Base-by-base conservation (phyloP, 2,329 filamentous ascomycete genomes). In the Myriosclerotinia curreyana region DNA sequence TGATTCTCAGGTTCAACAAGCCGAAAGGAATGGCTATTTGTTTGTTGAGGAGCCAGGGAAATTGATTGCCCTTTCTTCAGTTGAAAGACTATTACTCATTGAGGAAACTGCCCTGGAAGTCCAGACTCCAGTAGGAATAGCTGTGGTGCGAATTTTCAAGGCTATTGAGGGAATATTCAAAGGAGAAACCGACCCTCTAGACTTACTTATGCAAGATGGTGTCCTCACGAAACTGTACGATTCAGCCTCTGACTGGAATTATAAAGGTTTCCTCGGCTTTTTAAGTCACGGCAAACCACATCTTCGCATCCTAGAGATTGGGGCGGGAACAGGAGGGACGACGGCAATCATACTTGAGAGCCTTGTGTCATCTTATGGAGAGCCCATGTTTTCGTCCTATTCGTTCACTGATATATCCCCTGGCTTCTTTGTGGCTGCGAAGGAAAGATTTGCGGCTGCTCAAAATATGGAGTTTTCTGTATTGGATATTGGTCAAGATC, bases 401-500 rank as follows among this genome's bases (percentile, higher is more conserved):
- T 59, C 49, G 17, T 72, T 66, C 54, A 72, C 71, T 7, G 71
- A 73, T 63, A 67, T 71, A 28, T 71, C 70, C 3, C 53, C 67
- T 2, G 67, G 67, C 6, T 73, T 77, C 65, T 78, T 79, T 58
- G 22, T 58, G 14, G 5, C n/a, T 14, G 53, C 36, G 17, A 44
- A 58, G 54, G 38, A 58, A 17, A 28, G n/a, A 17, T 28, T 44
- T 11, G 17, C 11, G 12, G 5, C 5, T 15, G 22, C 7, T 3
- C 22, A 17, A 17, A 22, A 20, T 34, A 60, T 60, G 12, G 34
- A 49, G 34, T 60, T 14, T 34, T 15, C 25, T 1, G 69, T 69
- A 15, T 70, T 77, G 2, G 72, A 78, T 62, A 74, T 77, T 36
- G 69, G 72, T 40, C 60, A 69, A 36, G 72, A 75, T 42, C 72